phyloP scores from a whole-genome alignment of 2,329 filamentous ascomycete genomes.

The Penicillium occitanis region DNA sequence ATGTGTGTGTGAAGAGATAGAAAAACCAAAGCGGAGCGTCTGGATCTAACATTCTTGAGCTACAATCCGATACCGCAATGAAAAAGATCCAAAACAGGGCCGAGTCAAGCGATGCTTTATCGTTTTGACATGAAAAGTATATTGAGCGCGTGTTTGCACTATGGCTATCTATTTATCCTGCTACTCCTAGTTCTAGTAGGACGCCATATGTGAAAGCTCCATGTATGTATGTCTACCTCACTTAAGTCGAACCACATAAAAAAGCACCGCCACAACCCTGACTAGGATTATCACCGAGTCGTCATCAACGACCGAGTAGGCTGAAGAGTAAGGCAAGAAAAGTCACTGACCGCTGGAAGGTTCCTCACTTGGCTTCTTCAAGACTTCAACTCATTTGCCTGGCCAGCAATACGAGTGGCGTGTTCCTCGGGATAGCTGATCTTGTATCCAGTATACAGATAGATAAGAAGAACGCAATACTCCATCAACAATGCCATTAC shows the following conservation, averaged over 20 bases:
- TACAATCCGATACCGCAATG: background rate
- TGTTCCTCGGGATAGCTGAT: constrained; percentile 13
- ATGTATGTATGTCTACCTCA: background rate
- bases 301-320: background rate
- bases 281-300: no score
- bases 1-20: background rate
- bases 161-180: background rate
- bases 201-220: background rate
- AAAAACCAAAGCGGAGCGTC: background rate
- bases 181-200: no score
- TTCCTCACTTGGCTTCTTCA: background rate
- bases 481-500: constrained; percentile 28
- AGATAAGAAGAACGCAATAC: constrained; percentile 25
- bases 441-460: constrained; percentile 23
- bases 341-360: background rate
- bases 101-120: background rate
- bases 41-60: background rate
- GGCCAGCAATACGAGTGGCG: background rate
- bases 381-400: background rate
- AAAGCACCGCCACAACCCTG: background rate
- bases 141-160: background rate
- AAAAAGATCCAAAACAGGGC: background rate
- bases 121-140: background rate
- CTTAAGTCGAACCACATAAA: no score
- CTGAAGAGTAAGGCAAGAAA: background rate